Conservation (phyloP, 2,329 filamentous ascomycete genomes). For the Claviceps maximensis region DNA sequence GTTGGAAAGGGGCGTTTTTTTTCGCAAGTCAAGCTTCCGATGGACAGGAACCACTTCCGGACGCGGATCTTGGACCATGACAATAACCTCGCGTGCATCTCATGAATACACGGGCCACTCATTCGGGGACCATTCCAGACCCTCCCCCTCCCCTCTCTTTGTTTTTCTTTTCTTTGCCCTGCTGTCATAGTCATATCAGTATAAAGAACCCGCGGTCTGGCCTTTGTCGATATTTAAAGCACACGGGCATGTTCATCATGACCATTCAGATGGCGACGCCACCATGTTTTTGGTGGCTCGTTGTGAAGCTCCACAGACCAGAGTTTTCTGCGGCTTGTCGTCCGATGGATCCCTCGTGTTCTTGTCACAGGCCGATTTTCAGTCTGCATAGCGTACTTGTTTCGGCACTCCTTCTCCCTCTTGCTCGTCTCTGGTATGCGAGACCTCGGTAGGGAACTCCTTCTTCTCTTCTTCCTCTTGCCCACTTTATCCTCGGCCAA, state of each 20-base stretch:
- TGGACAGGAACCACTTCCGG: background rate
- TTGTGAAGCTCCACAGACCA: slow-evolving; percentile 70
- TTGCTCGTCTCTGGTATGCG: slow-evolving; percentile 20
- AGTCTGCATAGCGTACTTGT: slow-evolving; percentile 53
- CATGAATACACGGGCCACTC: background rate
- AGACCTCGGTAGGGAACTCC: background rate
- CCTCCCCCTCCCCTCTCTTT: background rate
- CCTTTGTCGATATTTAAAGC: background rate
- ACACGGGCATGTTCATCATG: background rate
- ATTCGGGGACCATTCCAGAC: background rate
- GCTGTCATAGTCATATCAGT: background rate
- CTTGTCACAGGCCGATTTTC: slow-evolving; percentile 52
- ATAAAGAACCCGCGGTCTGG: background rate
- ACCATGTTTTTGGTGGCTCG: slow-evolving; percentile 41
- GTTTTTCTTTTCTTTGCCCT: background rate
- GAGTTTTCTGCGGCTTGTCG: slow-evolving; percentile 54
- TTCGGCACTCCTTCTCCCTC: slow-evolving; percentile 17
- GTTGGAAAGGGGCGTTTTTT: background rate
- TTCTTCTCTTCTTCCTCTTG: slow-evolving; percentile 38
- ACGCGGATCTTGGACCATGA: background rate
- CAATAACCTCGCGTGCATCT: background rate
- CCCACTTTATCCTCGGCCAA: slow-evolving; percentile 77
- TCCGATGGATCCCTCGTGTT: slow-evolving; percentile 53
- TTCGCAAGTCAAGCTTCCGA: background rate
- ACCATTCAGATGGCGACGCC: slow-evolving; percentile 30